A percentile compares a stretch with the other conserved stretches of the same genome.
These are phyloP conservation scores for Xylaria sp. DNA, from an alignment of 2,329 filamentous ascomycete genomes.

Conservation along the genomic window DNA sequence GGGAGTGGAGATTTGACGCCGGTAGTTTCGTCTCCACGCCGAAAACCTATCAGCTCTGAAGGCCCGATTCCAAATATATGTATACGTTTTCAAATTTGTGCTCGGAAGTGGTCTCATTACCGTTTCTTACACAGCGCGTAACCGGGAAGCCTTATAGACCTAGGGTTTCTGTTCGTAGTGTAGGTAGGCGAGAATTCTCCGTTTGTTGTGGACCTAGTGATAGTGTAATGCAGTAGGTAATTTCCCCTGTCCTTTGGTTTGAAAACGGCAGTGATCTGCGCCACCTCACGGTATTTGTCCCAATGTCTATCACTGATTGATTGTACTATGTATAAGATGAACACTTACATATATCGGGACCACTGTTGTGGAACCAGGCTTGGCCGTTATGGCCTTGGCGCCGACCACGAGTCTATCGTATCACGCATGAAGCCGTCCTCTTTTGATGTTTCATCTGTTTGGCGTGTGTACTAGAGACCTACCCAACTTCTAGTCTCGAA, in stretches of 20 bases:
- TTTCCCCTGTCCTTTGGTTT: constrained; percentile 4
- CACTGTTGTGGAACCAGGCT: neutral
- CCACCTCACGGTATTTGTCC: constrained; percentile 2
- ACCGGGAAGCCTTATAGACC: neutral
- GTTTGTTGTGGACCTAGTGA: constrained; percentile 6
- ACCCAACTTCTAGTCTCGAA: neutral
- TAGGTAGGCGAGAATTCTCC: neutral
- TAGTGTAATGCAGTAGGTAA: neutral
- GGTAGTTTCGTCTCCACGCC: constrained; percentile 27
- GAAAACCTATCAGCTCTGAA: constrained; percentile 13
- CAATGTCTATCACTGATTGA: neutral
- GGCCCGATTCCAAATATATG: constrained; percentile 25
- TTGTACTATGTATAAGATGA: constrained; percentile 9
- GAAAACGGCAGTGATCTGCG: constrained; percentile 17
- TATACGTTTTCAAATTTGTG: neutral
- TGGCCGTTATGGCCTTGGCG: constrained; percentile 3
- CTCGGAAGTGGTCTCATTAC: neutral
- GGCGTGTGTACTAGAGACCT: neutral
- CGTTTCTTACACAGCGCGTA: neutral
- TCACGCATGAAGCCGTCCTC: neutral
- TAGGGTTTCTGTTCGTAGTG: neutral
- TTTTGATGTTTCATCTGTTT: neutral
- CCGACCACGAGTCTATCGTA: constrained; percentile 7
- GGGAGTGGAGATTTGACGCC: constrained; percentile 29
- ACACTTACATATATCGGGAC: neutral